Evolutionary conservation across 305 asterid genomes (phyloP).

Genomic region (Stenogyne calaminthoides): DNA sequence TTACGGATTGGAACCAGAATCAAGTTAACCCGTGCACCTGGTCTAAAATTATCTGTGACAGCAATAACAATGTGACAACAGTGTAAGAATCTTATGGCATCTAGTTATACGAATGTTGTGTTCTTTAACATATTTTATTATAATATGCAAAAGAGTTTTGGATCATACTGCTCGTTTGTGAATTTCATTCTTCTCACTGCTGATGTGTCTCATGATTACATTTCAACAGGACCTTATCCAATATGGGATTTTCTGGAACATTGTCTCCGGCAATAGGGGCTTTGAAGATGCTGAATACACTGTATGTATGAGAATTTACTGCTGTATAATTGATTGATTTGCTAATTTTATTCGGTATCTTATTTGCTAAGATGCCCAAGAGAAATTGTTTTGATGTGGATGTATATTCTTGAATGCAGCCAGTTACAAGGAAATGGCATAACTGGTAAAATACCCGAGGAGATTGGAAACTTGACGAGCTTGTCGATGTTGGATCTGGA

Average conservation of each 20-base stretch:
- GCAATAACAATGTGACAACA: conserved; percentile 53
- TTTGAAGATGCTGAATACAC: conserved; percentile 60
- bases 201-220: background rate
- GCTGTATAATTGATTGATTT: conserved; percentile 25
- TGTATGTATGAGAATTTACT: conserved; percentile 52
- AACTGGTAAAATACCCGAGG: conserved; percentile 75
- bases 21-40: conserved; percentile 97
- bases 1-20: conserved; percentile 72
- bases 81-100: conserved; percentile 59
- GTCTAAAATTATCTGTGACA: conserved; percentile 82
- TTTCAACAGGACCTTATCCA: conserved; percentile 76
- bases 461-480: conserved; percentile 73
- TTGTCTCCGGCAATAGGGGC: conserved; percentile 70
- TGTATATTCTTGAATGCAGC: conserved; percentile 46
- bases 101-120: background rate
- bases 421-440: conserved; percentile 88
- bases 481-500: conserved; percentile 86
- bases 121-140: background rate
- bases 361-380: background rate
- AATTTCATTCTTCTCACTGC: background rate
- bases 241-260: conserved; percentile 87
- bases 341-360: conserved; percentile 18
- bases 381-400: conserved; percentile 5
- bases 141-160: background rate
- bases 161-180: background rate